A percentile compares a stretch with the other conserved stretches of the same genome.
Conservation (phyloP, 2,329 filamentous ascomycete genomes). For the Raffaelea albimanens region DNA sequence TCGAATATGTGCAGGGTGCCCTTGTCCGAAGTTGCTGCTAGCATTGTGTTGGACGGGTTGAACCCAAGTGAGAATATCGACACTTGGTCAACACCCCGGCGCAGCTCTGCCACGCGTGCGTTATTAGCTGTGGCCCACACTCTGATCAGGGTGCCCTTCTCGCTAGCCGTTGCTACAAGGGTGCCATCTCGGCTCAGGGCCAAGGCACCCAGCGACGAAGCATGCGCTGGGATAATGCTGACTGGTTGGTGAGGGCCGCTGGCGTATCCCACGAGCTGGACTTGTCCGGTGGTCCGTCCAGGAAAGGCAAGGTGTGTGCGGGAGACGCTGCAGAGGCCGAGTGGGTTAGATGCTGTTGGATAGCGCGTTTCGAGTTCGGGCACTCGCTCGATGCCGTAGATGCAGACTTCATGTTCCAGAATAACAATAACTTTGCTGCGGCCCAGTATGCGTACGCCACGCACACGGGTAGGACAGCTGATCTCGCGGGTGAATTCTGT, state of each 20-base stretch:
- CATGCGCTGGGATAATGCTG: conserved; percentile 88
- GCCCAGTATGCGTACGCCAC: conserved; percentile 68
- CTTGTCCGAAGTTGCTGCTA: conserved; percentile 94
- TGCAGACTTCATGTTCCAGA: conserved; percentile 62
- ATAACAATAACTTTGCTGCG: conserved; percentile 72
- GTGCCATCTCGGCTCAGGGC: conserved; percentile 72
- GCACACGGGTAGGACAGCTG: conserved; percentile 69
- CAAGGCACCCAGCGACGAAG: conserved; percentile 67
- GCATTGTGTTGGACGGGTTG: conserved; percentile 66
- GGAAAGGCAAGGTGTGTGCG: conserved; percentile 68
- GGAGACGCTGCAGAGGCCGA: conserved; percentile 71
- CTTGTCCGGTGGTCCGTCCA: conserved; percentile 77
- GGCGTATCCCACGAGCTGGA: conserved; percentile 60
- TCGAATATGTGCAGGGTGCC: conserved; percentile 93
- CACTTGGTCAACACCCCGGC: conserved; percentile 81
- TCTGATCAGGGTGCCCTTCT: conserved; percentile 82
- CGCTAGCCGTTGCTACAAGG: conserved; percentile 80
- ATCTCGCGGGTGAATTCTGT: conserved; percentile 66
- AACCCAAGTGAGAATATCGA: conserved; percentile 82
- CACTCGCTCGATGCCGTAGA: conserved; percentile 70
- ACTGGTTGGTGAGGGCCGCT: conserved; percentile 71
- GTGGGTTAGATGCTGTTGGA: conserved; percentile 76
- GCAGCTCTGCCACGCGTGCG: conserved; percentile 72
- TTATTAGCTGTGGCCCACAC: conserved; percentile 75
- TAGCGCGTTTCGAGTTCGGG: conserved; percentile 64